Evolutionary conservation across 1,284 basidiomycete genomes (phyloP), one percentile per base, ranked within the genome.

Genomic region (Puccinia brachypodii): DNA sequence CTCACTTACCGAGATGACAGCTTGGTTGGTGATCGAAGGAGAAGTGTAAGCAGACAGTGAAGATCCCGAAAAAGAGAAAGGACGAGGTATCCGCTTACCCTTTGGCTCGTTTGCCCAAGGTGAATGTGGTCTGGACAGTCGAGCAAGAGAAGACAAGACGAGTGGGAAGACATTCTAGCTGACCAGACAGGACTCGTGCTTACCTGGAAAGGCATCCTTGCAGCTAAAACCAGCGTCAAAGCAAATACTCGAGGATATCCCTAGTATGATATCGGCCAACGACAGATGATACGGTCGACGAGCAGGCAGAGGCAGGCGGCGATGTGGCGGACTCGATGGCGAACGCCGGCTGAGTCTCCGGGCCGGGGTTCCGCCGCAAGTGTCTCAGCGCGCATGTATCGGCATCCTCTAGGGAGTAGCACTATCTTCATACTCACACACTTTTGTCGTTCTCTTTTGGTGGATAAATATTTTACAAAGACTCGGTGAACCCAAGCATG

Each of bases 1-100:
- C n/a, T 25, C 22, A 81, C 77, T 56, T n/a, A 81, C 79, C 71
- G 44, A 81, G 79, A 66, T 81, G 79, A 62, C 79, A 81, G n/a
- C 79, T 81, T 44, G 1, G 14, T 64, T 25, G 3, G 13, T 14
- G 66, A 69, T 69, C n/a, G n/a, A n/a, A n/a, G n/a, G n/a, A n/a
- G n/a, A n/a, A n/a, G n/a, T n/a, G n/a, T n/a, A n/a, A n/a, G n/a
- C n/a, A n/a, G n/a, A n/a, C n/a, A n/a, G n/a, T n/a, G n/a, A n/a
- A n/a, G n/a, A 22, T 4, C 19, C 4, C 40, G 13, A 47, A 31
- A 3, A 22, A 56, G 16, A 14, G 19, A 56, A 28, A n/a, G 6
- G 42, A 14, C 53, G 7, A 22, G 44, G 19, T 19, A 16, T 74
- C 53, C 38, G 22, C 79, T 47, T 81, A 72, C 79, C 79, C 79